Conservation (phyloP, 306 rosid genomes). For the Calophaca sinica region DNA sequence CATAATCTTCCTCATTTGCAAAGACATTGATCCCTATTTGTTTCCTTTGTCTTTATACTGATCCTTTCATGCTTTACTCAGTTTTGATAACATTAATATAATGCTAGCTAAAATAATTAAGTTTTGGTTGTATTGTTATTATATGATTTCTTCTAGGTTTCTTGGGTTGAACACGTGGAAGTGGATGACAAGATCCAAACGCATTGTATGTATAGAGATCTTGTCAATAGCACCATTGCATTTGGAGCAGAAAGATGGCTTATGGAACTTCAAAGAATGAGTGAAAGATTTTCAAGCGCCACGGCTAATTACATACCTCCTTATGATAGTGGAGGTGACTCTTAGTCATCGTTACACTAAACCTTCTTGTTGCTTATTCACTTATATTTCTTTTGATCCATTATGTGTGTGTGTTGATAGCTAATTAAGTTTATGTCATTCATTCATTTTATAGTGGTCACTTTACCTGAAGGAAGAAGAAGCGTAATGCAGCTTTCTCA, state of each 20-base stretch:
- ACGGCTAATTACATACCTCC: neutral
- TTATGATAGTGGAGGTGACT: slow-evolving; percentile 47
- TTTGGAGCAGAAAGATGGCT: slow-evolving; percentile 92
- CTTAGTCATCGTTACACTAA: no score
- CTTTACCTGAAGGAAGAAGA: slow-evolving; percentile 49
- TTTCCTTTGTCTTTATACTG: no score
- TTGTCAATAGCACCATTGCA: slow-evolving; percentile 50
- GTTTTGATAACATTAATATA: no score
- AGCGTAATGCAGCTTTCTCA: slow-evolving; percentile 57
- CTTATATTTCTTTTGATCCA: neutral
- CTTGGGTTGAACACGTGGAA: slow-evolving; percentile 84
- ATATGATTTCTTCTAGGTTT: slow-evolving; percentile 52
- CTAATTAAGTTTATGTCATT: neutral
- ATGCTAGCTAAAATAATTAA: no score
- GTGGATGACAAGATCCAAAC: slow-evolving; percentile 63
- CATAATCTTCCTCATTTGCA: no score
- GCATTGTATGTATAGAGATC: slow-evolving; percentile 58
- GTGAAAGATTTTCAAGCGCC: slow-evolving; percentile 49
- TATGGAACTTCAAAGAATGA: slow-evolving; percentile 66
- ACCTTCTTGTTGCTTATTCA: no score
- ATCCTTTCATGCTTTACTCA: no score
- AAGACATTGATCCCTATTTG: no score
- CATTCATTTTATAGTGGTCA: slow-evolving; percentile 38
- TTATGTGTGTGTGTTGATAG: neutral
- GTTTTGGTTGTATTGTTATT: no score